Evolutionary conservation across 2,329 filamentous ascomycete genomes (phyloP).

Genomic region (Exophiala dermatitidis): DNA sequence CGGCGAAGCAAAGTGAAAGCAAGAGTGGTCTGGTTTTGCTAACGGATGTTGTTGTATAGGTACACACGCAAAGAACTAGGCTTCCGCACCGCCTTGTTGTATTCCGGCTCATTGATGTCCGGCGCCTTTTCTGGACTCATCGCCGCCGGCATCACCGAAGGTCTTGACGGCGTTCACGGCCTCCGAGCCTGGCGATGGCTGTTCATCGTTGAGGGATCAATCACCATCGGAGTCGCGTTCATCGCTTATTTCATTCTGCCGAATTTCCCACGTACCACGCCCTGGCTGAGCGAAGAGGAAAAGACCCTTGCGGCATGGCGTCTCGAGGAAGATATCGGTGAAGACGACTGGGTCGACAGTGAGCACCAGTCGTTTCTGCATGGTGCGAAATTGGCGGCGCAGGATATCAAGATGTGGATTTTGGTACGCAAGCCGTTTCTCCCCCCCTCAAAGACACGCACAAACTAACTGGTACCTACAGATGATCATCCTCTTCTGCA

Average conservation of each 20-base stretch:
- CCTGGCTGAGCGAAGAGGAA: slow-evolving; percentile 54
- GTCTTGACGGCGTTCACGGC: slow-evolving; percentile 48
- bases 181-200: slow-evolving; percentile 56
- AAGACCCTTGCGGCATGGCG: slow-evolving; percentile 53
- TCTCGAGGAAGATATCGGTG: slow-evolving; percentile 57
- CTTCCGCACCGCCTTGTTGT: slow-evolving; percentile 31
- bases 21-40: no score
- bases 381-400: slow-evolving; percentile 47
- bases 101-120: slow-evolving; percentile 56
- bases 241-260: slow-evolving; percentile 49
- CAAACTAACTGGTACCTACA: slow-evolving; percentile 22
- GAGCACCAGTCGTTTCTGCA: slow-evolving; percentile 41
- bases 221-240: slow-evolving; percentile 38
- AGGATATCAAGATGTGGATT: slow-evolving; percentile 55
- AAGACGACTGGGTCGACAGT: slow-evolving; percentile 55
- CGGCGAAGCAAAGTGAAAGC: no score
- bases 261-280: slow-evolving; percentile 58
- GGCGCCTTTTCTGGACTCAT: slow-evolving; percentile 65
- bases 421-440: slow-evolving; percentile 36
- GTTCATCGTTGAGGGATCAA: slow-evolving; percentile 50
- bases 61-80: slow-evolving; percentile 44
- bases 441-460: background rate
- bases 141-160: slow-evolving; percentile 57
- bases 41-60: slow-evolving; percentile 27
- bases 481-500: slow-evolving; percentile 49